Percentiles rank a stretch among this genome's conserved stretches.
Evolutionary conservation across 1,284 basidiomycete species (phyloP).

Genomic region (Bjerkandera adusta): DNA sequence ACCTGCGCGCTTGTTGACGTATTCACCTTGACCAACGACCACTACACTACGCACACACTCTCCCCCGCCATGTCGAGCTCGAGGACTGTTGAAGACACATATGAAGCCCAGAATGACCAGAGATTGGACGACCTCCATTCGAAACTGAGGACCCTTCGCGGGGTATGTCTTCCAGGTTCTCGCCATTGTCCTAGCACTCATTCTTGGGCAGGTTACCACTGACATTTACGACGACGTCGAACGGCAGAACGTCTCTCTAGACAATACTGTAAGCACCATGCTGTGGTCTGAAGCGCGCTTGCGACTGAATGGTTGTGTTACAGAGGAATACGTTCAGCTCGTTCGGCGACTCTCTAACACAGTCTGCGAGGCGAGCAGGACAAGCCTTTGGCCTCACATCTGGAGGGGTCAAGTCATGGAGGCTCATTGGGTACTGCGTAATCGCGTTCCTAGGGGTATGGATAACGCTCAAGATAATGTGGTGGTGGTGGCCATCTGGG

Average conservation of each 20-base stretch:
- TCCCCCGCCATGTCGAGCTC: constrained; percentile 11
- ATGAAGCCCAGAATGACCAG: constrained; percentile 80
- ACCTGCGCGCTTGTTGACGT: too few relatives aligned
- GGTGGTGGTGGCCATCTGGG: constrained; percentile 29
- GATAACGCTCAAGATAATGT: constrained; percentile 40
- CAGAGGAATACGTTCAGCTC: constrained; percentile 68
- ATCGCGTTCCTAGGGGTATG: constrained; percentile 41
- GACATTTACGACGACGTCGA: constrained; percentile 82
- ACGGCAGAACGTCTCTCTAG: constrained; percentile 73
- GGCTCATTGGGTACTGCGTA: constrained; percentile 60
- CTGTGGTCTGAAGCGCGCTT: background rate
- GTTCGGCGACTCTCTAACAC: constrained; percentile 57
- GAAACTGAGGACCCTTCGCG: constrained; percentile 74
- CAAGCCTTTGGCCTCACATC: constrained; percentile 68
- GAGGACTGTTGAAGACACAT: constrained; percentile 54
- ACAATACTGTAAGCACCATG: constrained; percentile 58
- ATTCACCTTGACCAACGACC: constrained; percentile 3
- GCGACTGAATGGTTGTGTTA: background rate
- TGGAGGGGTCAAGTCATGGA: constrained; percentile 64
- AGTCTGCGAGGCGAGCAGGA: constrained; percentile 62
- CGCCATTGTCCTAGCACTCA: constrained; percentile 4
- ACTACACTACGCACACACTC: background rate
- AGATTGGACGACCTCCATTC: constrained; percentile 77
- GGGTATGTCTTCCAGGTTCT: constrained; percentile 44
- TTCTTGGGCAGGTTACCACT: constrained; percentile 58